A percentile compares a stretch with the other conserved stretches of the same genome.
These are phyloP conservation scores for Populus pruinosa DNA, from an alignment of 345 rosid species.

Conservation along the genomic window DNA sequence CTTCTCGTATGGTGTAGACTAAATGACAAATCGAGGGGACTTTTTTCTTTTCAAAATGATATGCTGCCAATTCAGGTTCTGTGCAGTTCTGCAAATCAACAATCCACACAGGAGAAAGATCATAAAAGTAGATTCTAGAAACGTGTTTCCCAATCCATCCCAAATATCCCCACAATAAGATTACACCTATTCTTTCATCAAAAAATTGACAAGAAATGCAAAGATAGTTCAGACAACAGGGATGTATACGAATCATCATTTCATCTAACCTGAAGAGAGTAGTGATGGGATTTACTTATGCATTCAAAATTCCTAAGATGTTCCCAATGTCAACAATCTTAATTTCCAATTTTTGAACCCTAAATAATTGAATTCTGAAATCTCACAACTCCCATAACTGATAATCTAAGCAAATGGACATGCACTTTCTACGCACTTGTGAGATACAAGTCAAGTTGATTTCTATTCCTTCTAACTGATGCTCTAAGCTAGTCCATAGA, in stretches of 20 bases:
- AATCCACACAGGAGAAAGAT: not conserved
- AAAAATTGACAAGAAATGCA: not conserved
- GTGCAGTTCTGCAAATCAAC: not conserved
- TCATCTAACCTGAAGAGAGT: not conserved
- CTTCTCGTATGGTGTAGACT: not conserved
- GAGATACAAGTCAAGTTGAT: not conserved
- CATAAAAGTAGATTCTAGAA: not conserved
- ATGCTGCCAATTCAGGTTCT: not conserved
- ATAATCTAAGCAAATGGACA: not conserved
- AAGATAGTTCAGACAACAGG: not conserved
- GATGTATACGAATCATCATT: not conserved
- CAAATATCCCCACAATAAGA: not conserved
- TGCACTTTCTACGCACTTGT: not conserved
- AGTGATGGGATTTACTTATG: not conserved
- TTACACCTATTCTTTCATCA: not conserved
- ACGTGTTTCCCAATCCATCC: not conserved
- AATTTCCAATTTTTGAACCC: not conserved
- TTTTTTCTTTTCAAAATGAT: no score
- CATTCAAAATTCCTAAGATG: not conserved
- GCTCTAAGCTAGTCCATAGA: not conserved
- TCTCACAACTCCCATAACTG: not conserved
- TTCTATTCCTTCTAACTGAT: not conserved
- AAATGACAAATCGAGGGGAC: not conserved
- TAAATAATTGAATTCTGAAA: not conserved
- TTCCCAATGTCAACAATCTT: not conserved